Evolutionary conservation across 2,329 filamentous ascomycete species (phyloP), one percentile per base, ranked within the genome.

Genomic region (Colletotrichum destructivum): DNA sequence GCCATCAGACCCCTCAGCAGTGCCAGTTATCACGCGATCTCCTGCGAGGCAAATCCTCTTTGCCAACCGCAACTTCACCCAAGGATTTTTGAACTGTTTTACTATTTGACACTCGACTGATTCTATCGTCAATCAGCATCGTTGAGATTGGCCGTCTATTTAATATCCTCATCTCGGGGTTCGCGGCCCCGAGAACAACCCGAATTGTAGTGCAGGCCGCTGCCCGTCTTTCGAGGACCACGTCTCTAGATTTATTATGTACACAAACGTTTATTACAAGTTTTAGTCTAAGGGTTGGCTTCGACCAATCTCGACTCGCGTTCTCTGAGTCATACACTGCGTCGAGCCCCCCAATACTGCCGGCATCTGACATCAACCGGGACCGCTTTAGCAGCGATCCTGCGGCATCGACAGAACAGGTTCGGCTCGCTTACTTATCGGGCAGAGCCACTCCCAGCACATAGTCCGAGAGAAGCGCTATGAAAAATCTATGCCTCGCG

Each of bases 401-500:
- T 46, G 51, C 46, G 46, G 35, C 51, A 47, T 49, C 65, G 44
- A 16, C 54, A n/a, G 59, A 54, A 40, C 15, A 62, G 16, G 40
- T 31, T 42, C 23, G 47, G 46, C 38, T 59, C 46, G 59, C 42
- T 63, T 54, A 62, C 42, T 60, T 54, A 56, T 64, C 60, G 40
- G 66, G 51, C 51, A 54, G 35, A 18, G 18, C 21, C 47, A 21
- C 26, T 64, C 35, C 31, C 40, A 63, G n/a, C 42, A 54, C 26
- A 18, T 55, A 31, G 59, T 54, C 52, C 40, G 9, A 11, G 35
- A 42, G 23, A 54, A 31, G 56, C 31, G 18, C 21, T 55, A 64
- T 66, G 60, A 26, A 51, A 42, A 7, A 38, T 69, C 78, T 81
- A 87, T 82, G 83, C 87, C 78, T 86, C 84, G 70, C 87, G 83